Conservation (phyloP, 345 rosid species). For the Corymbia maculata region DNA sequence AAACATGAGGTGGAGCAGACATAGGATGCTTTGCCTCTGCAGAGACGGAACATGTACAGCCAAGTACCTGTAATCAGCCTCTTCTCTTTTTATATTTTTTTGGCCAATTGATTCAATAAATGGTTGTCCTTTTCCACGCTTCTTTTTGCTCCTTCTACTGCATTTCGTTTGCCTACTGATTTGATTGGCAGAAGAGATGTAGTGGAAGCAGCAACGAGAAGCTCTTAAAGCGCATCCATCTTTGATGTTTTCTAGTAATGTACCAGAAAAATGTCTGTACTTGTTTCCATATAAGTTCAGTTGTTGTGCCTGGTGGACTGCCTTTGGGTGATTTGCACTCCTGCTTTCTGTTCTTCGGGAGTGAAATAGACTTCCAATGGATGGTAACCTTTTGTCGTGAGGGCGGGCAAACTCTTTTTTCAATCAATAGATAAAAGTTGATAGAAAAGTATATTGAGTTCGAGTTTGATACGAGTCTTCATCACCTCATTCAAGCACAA, state of each 20-base stretch:
- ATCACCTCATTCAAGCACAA: neutral
- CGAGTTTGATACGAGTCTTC: neutral
- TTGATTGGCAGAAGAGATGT: slow-evolving; percentile 39
- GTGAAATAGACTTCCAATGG: neutral
- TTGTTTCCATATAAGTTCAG: neutral
- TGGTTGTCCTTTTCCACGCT: slow-evolving; percentile 41
- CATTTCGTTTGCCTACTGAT: slow-evolving; percentile 38
- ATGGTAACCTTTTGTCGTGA: neutral
- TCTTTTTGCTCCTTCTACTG: slow-evolving; percentile 95
- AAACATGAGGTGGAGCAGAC: neutral
- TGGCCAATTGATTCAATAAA: neutral
- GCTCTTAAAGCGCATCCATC: slow-evolving; percentile 43
- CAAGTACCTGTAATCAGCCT: neutral
- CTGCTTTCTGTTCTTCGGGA: neutral
- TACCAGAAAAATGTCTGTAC: neutral
- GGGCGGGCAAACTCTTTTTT: neutral
- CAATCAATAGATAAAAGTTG: neutral
- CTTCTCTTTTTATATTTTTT: neutral
- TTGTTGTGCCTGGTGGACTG: neutral
- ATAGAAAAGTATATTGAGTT: neutral
- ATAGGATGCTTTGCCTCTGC: neutral
- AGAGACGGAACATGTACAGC: neutral
- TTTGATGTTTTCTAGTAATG: slow-evolving; percentile 1
- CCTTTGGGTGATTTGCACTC: neutral
- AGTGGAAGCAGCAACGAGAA: slow-evolving; percentile 99